Evolutionary conservation across 2,329 filamentous ascomycete genomes (phyloP), one percentile per base, ranked within the genome.

Genomic region (Pyrenochaeta sp.): DNA sequence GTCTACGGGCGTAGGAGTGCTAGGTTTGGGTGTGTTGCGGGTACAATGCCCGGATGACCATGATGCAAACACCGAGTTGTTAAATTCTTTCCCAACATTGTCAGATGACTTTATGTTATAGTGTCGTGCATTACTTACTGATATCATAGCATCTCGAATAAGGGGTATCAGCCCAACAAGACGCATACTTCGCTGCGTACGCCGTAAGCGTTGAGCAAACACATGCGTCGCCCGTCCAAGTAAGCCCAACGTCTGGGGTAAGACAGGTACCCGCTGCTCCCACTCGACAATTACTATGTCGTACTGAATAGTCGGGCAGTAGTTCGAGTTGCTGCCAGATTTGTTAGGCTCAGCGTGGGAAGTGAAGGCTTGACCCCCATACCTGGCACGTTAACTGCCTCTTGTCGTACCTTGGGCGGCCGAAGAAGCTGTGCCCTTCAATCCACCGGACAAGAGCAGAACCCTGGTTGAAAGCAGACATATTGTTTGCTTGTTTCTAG

Each of bases 101-200:
- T 27, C 9, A 27, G 23, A 9, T 27, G 9, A 27, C 23, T 27
- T 27, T 27, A 27, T 27, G 23, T 9, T 9, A 27, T 9, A 9
- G 23, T 9, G 4, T 11, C 14, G 27, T 10, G n/a, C 18, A 20
- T 11, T 20, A 47, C 56, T 39, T 44, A 58, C 56, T 49, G 11
- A 52, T 39, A 56, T 59, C 44, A 23, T 52, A 50, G 33, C 56
- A 59, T 3, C 10, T 31, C 10, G 56, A 56, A 27, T 52, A 59
- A 2, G 48, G 51, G 5, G 51, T 50, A 32, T 53, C 51, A 18
- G 17, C 40, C n/a, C 52, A 33, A 30, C 56, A 59, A 2, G 3
- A 17, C 14, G 52, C 43, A 27, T 56, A 55, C 7, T 29, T 33
- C 7, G 33, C 11, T 20, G 41, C 43, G 36, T 59, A 59, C 12